These are phyloP conservation scores for Cladosporium sphaerospermum DNA, from an alignment of 2,329 filamentous ascomycete genomes.

Conservation along the genomic window DNA sequence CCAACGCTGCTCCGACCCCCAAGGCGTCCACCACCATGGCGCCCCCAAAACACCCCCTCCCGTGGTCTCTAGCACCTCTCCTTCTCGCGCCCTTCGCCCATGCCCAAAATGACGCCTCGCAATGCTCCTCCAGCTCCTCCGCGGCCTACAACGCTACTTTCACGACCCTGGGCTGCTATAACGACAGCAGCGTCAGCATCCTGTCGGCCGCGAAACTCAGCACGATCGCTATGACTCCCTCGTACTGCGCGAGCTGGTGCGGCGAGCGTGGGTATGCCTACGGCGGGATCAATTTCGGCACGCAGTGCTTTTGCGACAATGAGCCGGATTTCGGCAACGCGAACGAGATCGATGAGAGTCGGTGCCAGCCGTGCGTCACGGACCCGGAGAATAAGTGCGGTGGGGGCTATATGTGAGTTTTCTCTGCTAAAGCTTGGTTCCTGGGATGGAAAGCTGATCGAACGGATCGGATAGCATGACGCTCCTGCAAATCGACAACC, in stretches of 20 bases:
- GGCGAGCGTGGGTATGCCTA: constrained; percentile 10
- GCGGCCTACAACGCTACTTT: constrained; percentile 5
- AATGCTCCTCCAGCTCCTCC: constrained; percentile 3
- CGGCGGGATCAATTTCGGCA: constrained; percentile 8
- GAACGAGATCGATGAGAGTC: constrained; percentile 6
- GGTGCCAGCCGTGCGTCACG: constrained; percentile 3
- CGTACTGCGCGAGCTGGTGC: constrained; percentile 10
- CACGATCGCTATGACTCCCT: constrained; percentile 10
- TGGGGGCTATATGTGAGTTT: constrained; percentile 1
- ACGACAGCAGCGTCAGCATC: constrained; percentile 12
- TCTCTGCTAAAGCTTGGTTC: not conserved
- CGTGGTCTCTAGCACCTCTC: not conserved
- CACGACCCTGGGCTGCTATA: constrained; percentile 6
- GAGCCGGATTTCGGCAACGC: constrained; percentile 9
- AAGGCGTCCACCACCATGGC: not conserved
- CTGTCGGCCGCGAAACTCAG: constrained; percentile 9
- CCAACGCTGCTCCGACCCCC: not conserved
- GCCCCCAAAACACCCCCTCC: not conserved
- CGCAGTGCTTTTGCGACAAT: constrained; percentile 11
- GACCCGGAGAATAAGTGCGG: constrained; percentile 9
- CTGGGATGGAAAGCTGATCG: not conserved
- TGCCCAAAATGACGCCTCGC: not conserved
- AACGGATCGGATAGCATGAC: not conserved
- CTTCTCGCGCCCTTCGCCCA: not conserved
- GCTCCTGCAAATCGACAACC: constrained; percentile 5